phyloP scores from a whole-genome alignment of 495 filamentous ascomycete species.

The Aspergillus leporis region DNA sequence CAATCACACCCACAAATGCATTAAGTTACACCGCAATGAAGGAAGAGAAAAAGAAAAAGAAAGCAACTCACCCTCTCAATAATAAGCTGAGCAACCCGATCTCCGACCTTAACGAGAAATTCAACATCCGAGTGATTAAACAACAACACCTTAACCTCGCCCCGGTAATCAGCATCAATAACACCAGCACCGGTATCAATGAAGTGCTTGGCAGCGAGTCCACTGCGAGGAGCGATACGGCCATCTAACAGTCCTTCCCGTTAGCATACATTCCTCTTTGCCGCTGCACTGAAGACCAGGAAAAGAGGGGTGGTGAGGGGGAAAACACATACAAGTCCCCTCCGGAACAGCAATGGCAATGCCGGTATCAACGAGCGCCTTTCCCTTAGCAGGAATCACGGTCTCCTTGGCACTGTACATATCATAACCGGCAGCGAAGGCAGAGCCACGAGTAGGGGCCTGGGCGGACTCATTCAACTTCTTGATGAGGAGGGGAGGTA shows the following conservation, averaged over 20 bases:
- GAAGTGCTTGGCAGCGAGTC: constrained; percentile 88
- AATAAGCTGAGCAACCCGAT: constrained; percentile 90
- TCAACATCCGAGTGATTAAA: constrained; percentile 88
- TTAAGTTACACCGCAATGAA: no score
- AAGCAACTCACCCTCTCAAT: constrained; percentile 65
- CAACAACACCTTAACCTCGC: constrained; percentile 87
- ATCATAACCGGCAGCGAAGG: constrained; percentile 92
- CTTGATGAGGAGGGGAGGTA: constrained; percentile 76
- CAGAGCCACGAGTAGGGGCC: constrained; percentile 83
- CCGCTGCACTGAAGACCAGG: not conserved
- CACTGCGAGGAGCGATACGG: constrained; percentile 86
- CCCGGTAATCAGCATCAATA: constrained; percentile 96
- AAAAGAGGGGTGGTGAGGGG: not conserved
- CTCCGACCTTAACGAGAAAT: constrained; percentile 79
- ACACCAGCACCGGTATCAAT: constrained; percentile 95
- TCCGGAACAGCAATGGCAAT: constrained; percentile 84
- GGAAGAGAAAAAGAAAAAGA: constrained; percentile 1
- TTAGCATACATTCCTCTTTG: constrained; percentile 5
- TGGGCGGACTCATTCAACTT: constrained; percentile 72
- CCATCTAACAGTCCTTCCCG: constrained; percentile 59
- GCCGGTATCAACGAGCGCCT: constrained; percentile 85
- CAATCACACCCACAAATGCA: not conserved
- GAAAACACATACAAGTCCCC: constrained; percentile 69
- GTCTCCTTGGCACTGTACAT: constrained; percentile 75
- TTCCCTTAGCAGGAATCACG: constrained; percentile 76